phyloP scores from a whole-genome alignment of 2,329 filamentous ascomycete genomes.

The Sporothrix brunneoviolacea region DNA sequence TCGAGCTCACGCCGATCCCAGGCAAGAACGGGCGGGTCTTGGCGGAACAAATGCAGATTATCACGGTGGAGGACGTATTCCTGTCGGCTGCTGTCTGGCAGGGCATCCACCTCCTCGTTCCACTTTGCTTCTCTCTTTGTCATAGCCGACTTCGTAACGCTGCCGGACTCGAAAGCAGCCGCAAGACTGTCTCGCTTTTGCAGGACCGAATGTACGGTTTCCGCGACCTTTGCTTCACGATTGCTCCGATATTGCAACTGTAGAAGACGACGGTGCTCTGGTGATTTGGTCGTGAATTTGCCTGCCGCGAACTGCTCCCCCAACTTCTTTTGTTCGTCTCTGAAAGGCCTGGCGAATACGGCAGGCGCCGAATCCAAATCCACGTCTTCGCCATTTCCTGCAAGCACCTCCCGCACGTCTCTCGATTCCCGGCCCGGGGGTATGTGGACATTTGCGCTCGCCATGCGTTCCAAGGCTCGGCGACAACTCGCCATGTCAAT shows the following conservation, averaged over 20 bases:
- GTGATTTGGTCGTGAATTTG: neutral
- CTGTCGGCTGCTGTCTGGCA: conserved; percentile 13
- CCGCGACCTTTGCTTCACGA: conserved; percentile 16
- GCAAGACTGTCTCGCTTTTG: conserved; percentile 26
- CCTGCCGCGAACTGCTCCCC: conserved; percentile 23
- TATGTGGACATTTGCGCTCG: conserved; percentile 31
- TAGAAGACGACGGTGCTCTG: conserved; percentile 8
- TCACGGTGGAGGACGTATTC: conserved; percentile 36
- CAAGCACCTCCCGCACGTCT: conserved; percentile 21
- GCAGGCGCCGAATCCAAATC: neutral
- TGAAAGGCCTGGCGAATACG: conserved; percentile 33
- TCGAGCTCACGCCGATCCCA: conserved; percentile 70
- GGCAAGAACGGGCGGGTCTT: conserved; percentile 45
- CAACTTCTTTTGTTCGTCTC: conserved; percentile 36
- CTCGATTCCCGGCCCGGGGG: conserved; percentile 39
- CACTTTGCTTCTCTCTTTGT: conserved; percentile 9
- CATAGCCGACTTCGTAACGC: neutral
- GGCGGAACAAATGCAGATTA: conserved; percentile 45
- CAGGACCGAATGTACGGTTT: conserved; percentile 24
- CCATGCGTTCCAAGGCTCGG: conserved; percentile 41
- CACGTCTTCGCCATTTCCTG: no score
- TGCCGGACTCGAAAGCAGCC: conserved; percentile 19
- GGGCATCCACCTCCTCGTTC: conserved; percentile 12
- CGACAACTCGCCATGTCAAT: conserved; percentile 42
- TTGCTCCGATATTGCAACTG: conserved; percentile 15